Evolutionary conservation across 1,284 basidiomycete species (phyloP).

Genomic region (Vanrija humicola): DNA sequence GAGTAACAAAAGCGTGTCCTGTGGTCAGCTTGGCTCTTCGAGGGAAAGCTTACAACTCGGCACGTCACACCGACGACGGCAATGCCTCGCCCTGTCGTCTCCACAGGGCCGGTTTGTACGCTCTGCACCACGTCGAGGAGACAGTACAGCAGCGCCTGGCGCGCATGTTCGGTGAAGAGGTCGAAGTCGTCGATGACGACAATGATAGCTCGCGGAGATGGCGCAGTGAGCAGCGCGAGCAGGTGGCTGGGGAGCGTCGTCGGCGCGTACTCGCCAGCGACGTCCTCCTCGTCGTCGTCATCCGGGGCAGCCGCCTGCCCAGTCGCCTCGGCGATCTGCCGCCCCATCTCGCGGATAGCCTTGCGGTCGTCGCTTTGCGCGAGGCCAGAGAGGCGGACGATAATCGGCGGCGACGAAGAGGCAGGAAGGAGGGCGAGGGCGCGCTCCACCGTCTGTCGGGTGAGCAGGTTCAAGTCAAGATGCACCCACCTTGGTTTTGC

Average conservation of each 20-base stretch:
- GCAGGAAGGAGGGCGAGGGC: constrained; percentile 36
- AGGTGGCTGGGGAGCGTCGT: constrained; percentile 62
- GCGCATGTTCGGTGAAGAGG: constrained; percentile 78
- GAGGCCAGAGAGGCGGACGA: constrained; percentile 79
- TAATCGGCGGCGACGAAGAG: constrained; percentile 56
- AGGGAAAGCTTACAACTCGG: constrained; percentile 57
- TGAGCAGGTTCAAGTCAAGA: background rate
- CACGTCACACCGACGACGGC: constrained; percentile 78
- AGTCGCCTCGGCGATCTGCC: constrained; percentile 58
- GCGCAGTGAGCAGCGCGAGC: constrained; percentile 69
- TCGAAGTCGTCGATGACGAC: constrained; percentile 87
- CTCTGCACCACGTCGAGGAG: constrained; percentile 58
- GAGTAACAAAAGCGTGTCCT: constrained; percentile 78
- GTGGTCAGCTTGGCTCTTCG: background rate
- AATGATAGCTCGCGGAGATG: constrained; percentile 74
- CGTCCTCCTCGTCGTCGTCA: constrained; percentile 48
- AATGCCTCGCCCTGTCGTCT: constrained; percentile 56
- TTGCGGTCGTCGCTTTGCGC: constrained; percentile 77
- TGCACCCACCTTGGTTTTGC: constrained; percentile 67
- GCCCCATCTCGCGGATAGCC: constrained; percentile 87
- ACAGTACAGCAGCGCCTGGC: constrained; percentile 84
- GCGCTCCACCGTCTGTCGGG: constrained; percentile 33
- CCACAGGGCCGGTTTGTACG: constrained; percentile 45
- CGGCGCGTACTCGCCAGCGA: constrained; percentile 52
- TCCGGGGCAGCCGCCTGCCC: constrained; percentile 39